Evolutionary conservation across 441 rosid species (phyloP), one percentile per base, ranked within the genome.

Genomic region (Pelargonium citronellum): DNA sequence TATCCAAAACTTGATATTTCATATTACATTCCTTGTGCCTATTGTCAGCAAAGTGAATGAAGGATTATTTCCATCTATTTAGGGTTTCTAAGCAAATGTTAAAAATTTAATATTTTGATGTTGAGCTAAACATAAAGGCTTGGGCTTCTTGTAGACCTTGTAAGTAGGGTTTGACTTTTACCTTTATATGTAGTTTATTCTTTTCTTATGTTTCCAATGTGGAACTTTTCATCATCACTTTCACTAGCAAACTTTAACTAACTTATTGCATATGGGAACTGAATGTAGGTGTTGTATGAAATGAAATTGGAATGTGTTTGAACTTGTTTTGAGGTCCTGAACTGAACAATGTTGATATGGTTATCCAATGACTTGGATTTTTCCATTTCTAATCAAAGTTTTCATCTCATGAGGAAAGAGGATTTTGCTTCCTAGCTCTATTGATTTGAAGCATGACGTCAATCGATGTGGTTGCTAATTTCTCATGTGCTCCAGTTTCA

Each of bases 401-500:
- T 64, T 53, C 43, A 61, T 69, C 66, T 4, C 64, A 67, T 67
- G 71, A 77, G 71, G 20, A 34, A 67, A 71, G 63, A 75, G 63
- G 41, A 37, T 57, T 73, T 67, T 71, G 53, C 67, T 71, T 70
- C 60, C 34, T 78, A 67, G 75, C 75, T 77, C 63, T 19, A 19
- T 68, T 80, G 73, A 73, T 39, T 64, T 44, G 66, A 47, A 70
- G 41, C 57, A 70, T 72, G 68, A 83, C 83, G 92, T 27, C 84
- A n/a, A 27, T 27, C 30, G 89, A 84, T 39, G 6, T 68, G 22
- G 12, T 84, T 65, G 55, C 69, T 15, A 74, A 80, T 70, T 83
- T 68, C 13, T 75, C 87, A 24, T 3, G 44, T 67, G 74, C 74
- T 78, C 83, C 89, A 1, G 87, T 67, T 64, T 60, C 85, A 0